Evolutionary conservation across 441 rosid species (phyloP), one percentile per base, ranked within the genome.

Genomic region (Mallotus japonicus): DNA sequence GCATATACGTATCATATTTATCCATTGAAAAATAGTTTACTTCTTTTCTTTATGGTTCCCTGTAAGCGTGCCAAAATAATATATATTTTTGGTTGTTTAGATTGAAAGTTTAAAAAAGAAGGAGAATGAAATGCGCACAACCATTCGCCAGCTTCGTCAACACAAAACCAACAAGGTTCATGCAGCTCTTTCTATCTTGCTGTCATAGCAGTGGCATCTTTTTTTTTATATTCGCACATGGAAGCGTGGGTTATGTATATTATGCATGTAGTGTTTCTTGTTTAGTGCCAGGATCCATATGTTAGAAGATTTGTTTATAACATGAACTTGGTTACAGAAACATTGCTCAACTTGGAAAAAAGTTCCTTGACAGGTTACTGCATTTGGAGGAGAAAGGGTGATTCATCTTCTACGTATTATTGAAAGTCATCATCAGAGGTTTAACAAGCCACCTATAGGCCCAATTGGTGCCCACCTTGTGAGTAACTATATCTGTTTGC

Each of bases 401-500:
- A 86, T 90, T 67, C n/a, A 82, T 73, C 98, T 96, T 70, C 87
- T 96, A 62, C 90, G 80, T 67, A 78, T 78, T 71, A 93, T 96
- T 75, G 98, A 96, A 80, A 87, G 88, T 76, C 79, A 78, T 75
- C 91, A 84, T 44, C 84, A 70, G 51, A 77, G 73, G 76, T 96
- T 96, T 79, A 73, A 70, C 67, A 86, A 78, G 82, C 93, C 98
- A 34, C 99, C 98, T 20, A 89, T 96, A 76, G 99, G 99, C 85
- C 99, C 99, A 62, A 87, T 93, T 79, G 99, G 99, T 73, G 86
- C 92, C 62, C 98, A 93, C 84, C 76, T 96, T 87, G 98, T 96
- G 69, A 85, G 98, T 84, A 49, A 59, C 22, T 28, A 37, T 51
- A 28, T 54, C 4, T 57, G 14, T 60, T 1, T 37, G 61, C 34